Evolutionary conservation across 2,329 filamentous ascomycete genomes (phyloP).

Genomic region (Hymenoscyphus albidus): DNA sequence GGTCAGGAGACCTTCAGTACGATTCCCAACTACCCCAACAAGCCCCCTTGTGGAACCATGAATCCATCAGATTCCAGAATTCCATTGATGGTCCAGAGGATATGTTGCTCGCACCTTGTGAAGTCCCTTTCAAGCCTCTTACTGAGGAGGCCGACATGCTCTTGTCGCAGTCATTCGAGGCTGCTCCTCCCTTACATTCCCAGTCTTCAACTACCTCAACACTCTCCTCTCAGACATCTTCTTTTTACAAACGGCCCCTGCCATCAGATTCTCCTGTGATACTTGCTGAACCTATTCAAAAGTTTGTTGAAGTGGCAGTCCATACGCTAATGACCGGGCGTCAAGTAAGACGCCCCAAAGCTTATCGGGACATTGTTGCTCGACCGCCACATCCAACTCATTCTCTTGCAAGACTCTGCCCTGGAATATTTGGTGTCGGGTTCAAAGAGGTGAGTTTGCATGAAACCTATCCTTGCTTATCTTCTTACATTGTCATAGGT

Average conservation of each 20-base stretch:
- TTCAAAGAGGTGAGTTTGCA: conserved; percentile 27
- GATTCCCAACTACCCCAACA: neutral
- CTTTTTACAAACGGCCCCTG: conserved; percentile 3
- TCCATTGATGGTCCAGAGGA: neutral
- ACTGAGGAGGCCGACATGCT: conserved; percentile 15
- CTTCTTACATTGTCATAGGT: conserved; percentile 12
- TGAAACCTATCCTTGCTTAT: neutral
- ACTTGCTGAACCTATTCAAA: conserved; percentile 1
- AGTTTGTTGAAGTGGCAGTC: conserved; percentile 16
- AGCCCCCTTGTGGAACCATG: neutral
- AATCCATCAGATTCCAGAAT: neutral
- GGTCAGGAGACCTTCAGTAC: neutral
- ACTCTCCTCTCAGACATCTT: conserved; percentile 7
- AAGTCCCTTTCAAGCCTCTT: neutral
- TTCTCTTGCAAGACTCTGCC: conserved; percentile 23
- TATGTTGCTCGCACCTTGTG: neutral
- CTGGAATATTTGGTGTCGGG: conserved; percentile 28
- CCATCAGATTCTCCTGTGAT: neutral
- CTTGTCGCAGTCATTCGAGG: conserved; percentile 12
- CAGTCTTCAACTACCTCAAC: conserved; percentile 7
- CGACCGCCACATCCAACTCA: conserved; percentile 12
- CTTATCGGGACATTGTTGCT: conserved; percentile 14
- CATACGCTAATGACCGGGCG: conserved; percentile 18
- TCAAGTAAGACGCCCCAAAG: neutral
- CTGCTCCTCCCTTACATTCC: conserved; percentile 4